Conservation (phyloP, 805 yeast genomes). For the Sugiyamaella floridensis region DNA sequence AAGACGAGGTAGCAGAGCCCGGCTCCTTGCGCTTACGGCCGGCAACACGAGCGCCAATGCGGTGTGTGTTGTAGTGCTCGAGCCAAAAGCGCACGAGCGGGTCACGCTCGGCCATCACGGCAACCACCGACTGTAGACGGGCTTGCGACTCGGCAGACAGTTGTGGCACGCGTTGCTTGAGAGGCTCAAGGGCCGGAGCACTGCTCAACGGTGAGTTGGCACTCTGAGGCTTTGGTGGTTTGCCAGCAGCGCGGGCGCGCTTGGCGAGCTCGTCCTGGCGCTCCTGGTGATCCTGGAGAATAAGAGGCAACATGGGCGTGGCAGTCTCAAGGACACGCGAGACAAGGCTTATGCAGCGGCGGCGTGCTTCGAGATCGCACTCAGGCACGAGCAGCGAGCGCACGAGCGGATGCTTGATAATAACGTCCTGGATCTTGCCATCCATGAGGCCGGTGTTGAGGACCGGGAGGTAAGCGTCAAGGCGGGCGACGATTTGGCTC, state of each 20-base stretch:
- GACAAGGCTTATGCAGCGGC: constrained; percentile 19
- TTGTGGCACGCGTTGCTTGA: constrained; percentile 7
- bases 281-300: constrained; percentile 18
- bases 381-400: constrained; percentile 24
- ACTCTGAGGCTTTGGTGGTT: not conserved
- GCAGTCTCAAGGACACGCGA: constrained; percentile 21
- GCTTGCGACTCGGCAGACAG: constrained; percentile 18
- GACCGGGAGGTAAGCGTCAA: constrained; percentile 23
- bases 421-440: constrained; percentile 25
- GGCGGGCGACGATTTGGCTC: constrained; percentile 17
- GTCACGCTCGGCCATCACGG: constrained; percentile 20
- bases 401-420: constrained; percentile 24
- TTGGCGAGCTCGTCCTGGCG: constrained; percentile 1
- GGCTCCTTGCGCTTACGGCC: not conserved
- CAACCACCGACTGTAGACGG: constrained; percentile 15
- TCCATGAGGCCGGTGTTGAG: constrained; percentile 25
- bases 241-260: constrained; percentile 2
- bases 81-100: constrained; percentile 21
- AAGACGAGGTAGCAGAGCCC: not conserved
- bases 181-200: not conserved
- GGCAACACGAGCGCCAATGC: not conserved
- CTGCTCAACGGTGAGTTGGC: not conserved
- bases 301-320: constrained; percentile 22
- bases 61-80: constrained; percentile 17
- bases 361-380: constrained; percentile 24